Base-by-base conservation (phyloP, 768 basidiomycete genomes). In the Xerocomellus intermedius region DNA sequence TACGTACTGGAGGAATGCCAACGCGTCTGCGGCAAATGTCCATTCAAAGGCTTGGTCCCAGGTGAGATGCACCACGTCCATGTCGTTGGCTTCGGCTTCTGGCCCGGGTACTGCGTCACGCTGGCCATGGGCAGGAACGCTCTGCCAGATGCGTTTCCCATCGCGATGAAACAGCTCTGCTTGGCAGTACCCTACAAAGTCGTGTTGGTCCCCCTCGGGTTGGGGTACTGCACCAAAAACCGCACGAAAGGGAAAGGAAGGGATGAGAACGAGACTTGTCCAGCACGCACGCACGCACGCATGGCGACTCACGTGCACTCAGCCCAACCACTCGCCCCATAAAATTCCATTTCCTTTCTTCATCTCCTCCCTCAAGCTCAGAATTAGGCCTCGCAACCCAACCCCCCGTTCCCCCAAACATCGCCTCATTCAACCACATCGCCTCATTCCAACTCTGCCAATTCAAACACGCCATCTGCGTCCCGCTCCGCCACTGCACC, bases 401-500 rank as follows among this genome's bases (percentile, higher is more conserved):
- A 2, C 84, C 84, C 3, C 68, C 61, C 4, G 75, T 80, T 0
- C 81, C 84, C 0, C 75, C 74, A 61, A 85, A 86, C 77, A 86
- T 75, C 0, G 75, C 84, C 64, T 84, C 85, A 59, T 85, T 84
- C 22, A 86, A 64, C 58, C 83, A 82, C 78, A 82, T 80, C 2
- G 79, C 79, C 2, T 58, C 62, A 61, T 85, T 83, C 59, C 78
- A 83, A n/a, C 71, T 73, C 67, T 86, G 84, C 84, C 84, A 85
- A 58, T 86, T 85, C 41, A 86, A 67, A 36, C 78, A 77, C 1
- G 77, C 78, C 10, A 86, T 73, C 48, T 86, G 85, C 5, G 82
- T 78, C 3, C 85, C 85, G 39, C 70, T 75, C 17, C 77, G 73
- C 83, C 84, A 85, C 58, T 80, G 81, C 26, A 69, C 64, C 17